Conservation (phyloP, 2,329 filamentous ascomycete species). For the Colletotrichum sp. region DNA sequence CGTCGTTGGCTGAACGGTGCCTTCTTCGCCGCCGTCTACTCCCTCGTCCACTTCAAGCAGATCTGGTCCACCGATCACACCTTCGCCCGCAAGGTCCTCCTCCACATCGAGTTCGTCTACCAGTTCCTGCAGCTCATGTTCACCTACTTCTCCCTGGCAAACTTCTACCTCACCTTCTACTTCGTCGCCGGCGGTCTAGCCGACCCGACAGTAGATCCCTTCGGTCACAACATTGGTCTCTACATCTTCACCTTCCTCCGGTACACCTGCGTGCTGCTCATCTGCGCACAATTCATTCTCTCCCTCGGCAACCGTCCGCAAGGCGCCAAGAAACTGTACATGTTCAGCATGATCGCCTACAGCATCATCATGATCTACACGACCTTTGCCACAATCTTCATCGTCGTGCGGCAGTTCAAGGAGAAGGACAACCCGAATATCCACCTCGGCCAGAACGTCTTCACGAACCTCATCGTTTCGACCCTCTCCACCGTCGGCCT, state of each 20-base stretch:
- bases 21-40: slow-evolving; percentile 98
- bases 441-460: slow-evolving; percentile 81
- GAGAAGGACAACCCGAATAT: slow-evolving; percentile 46
- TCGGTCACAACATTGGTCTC: slow-evolving; percentile 83
- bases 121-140: slow-evolving; percentile 92
- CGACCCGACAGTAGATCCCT: slow-evolving; percentile 83
- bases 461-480: slow-evolving; percentile 93
- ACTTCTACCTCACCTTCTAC: slow-evolving; percentile 99
- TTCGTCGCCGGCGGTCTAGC: slow-evolving; percentile 92
- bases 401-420: slow-evolving; percentile 82
- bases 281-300: slow-evolving; percentile 94
- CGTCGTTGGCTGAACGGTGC: slow-evolving; percentile 97
- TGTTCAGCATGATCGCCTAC: slow-evolving; percentile 89
- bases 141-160: slow-evolving; percentile 97
- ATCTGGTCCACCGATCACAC: slow-evolving; percentile 95
- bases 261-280: slow-evolving; percentile 85
- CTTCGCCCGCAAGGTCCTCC: slow-evolving; percentile 82
- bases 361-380: slow-evolving; percentile 95
- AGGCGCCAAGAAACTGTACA: slow-evolving; percentile 89
- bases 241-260: slow-evolving; percentile 87
- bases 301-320: slow-evolving; percentile 96
- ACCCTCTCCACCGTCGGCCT: slow-evolving; percentile 88
- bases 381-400: slow-evolving; percentile 86
- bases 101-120: slow-evolving; percentile 95
- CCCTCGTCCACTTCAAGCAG: slow-evolving; percentile 91